Conservation (phyloP, 2,329 filamentous ascomycete genomes). For the Aspergillus ustus region DNA sequence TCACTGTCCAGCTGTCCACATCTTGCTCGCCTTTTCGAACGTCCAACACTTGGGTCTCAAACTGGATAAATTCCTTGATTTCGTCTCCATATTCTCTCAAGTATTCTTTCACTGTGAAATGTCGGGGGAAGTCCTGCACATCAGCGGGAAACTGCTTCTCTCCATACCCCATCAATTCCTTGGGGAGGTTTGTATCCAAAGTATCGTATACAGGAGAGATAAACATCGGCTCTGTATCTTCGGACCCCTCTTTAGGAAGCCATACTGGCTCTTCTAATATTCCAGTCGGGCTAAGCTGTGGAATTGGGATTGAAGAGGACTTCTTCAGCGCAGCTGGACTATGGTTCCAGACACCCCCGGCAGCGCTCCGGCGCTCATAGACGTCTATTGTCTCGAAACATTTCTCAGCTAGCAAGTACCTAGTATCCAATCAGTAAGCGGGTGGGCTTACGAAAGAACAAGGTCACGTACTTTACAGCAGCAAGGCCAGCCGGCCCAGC, state of each 20-base stretch:
- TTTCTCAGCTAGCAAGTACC: constrained; percentile 74
- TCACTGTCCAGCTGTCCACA: constrained; percentile 63
- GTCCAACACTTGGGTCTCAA: constrained; percentile 71
- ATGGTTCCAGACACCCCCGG: constrained; percentile 89
- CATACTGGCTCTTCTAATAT: constrained; percentile 68
- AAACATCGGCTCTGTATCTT: constrained; percentile 61
- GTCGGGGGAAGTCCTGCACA: constrained; percentile 73
- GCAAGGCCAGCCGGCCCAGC: constrained; percentile 80
- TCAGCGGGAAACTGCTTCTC: constrained; percentile 68
- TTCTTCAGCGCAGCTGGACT: constrained; percentile 55
- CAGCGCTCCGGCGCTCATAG: constrained; percentile 77
- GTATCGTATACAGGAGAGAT: constrained; percentile 82
- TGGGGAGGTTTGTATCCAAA: constrained; percentile 86
- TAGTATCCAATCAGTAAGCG: constrained; percentile 35
- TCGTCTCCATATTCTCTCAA: constrained; percentile 72
- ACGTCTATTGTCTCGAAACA: constrained; percentile 72
- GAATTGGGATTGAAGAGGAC: constrained; percentile 56
- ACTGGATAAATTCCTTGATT: constrained; percentile 68
- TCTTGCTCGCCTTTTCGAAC: constrained; percentile 51
- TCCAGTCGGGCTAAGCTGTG: constrained; percentile 68
- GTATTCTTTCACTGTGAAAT: constrained; percentile 73
- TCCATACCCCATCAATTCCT: constrained; percentile 78
- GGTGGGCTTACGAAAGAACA: neutral
- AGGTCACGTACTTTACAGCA: constrained; percentile 66
- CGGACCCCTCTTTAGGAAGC: constrained; percentile 34